Evolutionary conservation across 768 basidiomycete genomes (phyloP), one percentile per base, ranked within the genome.

Genomic region (Mycena venus): DNA sequence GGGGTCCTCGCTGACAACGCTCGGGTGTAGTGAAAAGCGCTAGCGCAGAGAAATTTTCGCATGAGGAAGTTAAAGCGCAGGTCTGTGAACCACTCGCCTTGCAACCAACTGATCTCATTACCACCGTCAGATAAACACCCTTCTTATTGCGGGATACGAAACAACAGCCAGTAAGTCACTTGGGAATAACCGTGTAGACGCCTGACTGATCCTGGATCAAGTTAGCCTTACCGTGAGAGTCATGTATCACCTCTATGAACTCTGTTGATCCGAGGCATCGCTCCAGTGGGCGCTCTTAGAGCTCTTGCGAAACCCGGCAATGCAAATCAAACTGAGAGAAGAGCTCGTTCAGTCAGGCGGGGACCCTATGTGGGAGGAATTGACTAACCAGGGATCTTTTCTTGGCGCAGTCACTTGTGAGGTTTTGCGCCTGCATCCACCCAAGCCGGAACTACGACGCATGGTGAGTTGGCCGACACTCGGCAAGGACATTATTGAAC

Each of bases 351-450:
- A 27, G 25, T 12, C 19, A 2, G 42, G 36, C 17, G 38, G 59
- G 21, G 72, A 73, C 19, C 72, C 36, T 5, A 61, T 59, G 0
- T 73, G 72, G 72, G 72, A 73, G 4, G 72, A 73, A 14, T 25
- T 73, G 4, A 67, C 58, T 8, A 32, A 2, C 49, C 34, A 61
- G 7, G n/a, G 84, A 17, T 85, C 85, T 23, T 85, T 83, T 70
- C 82, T 88, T 36, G 86, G 88, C 68, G 87, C 84, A 2, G 80
- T 87, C 27, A 79, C 84, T 3, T 83, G 82, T 34, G 87, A 88
- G 73, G 81, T 81, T 2, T 73, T 88, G 31, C 80, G 88, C 19
- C 31, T 86, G 2, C 84, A 87, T 67, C 81, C 85, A 8, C 79
- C 85, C 0, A n/a, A 84, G 23, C 51, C 75, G 1, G 81, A 85